Conservation (phyloP, 208 protist species). For the Leishmania martiniquensis region DNA sequence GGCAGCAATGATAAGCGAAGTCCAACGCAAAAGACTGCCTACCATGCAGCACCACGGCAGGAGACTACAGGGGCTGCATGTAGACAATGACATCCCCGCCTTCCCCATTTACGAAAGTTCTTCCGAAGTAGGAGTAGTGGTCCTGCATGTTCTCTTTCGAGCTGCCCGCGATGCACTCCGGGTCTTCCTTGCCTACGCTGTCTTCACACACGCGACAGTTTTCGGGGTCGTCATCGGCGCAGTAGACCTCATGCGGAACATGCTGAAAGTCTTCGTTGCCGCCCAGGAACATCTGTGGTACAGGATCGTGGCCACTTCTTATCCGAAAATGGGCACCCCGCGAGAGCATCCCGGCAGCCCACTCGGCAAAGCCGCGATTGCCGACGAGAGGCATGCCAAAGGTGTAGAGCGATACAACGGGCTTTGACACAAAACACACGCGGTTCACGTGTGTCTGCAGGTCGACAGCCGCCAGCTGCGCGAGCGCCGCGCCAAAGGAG, state of each 20-base stretch:
- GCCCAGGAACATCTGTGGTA: conserved; percentile 33
- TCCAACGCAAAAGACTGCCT: not conserved
- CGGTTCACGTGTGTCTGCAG: conserved; percentile 21
- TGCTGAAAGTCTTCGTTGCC: conserved; percentile 36
- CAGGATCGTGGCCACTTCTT: conserved; percentile 36
- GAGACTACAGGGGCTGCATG: conserved; percentile 4
- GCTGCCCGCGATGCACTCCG: conserved; percentile 32
- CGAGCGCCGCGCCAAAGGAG: conserved; percentile 56
- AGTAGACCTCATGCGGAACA: conserved; percentile 43
- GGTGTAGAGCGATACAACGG: conserved; percentile 41
- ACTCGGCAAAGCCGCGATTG: conserved; percentile 42
- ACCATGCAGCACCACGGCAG: not conserved
- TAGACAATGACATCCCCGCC: not conserved
- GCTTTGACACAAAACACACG: not conserved
- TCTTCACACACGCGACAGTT: conserved; percentile 37
- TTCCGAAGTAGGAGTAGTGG: conserved; percentile 49
- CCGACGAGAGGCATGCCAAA: conserved; percentile 60
- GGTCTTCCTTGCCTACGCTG: conserved; percentile 21
- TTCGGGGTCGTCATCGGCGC: conserved; percentile 7
- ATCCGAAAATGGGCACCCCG: conserved; percentile 36
- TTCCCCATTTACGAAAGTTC: not conserved
- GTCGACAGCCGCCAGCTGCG: conserved; percentile 36
- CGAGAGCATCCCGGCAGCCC: conserved; percentile 28
- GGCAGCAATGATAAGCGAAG: not conserved
- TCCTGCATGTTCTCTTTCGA: conserved; percentile 13